Evolutionary conservation across 179 eudicot species (phyloP).

Genomic region (Sideroxylon spinosum): DNA sequence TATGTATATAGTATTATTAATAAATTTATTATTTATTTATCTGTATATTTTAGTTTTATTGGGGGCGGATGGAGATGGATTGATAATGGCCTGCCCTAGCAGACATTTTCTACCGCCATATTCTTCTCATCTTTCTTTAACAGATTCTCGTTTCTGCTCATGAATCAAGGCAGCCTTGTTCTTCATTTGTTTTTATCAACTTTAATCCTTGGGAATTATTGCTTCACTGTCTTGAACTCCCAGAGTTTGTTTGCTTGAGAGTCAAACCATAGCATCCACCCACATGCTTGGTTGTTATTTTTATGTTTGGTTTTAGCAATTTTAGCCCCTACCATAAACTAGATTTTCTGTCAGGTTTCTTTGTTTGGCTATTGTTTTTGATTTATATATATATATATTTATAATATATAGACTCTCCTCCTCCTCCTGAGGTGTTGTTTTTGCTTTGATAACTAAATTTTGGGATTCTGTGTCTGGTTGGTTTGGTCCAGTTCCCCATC

Average conservation of each 20-base stretch:
- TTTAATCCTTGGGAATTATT: constrained; percentile 14
- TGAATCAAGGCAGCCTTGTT: background rate
- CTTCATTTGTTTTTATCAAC: constrained; percentile 2
- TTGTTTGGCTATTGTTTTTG: background rate
- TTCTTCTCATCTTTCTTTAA: constrained; percentile 32
- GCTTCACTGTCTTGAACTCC: constrained; percentile 15
- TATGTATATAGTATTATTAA: no score
- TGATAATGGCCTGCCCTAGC: constrained; percentile 39
- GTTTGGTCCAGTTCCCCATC: constrained; percentile 32
- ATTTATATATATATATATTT: background rate
- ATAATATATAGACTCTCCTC: no score
- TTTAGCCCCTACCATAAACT: constrained; percentile 2
- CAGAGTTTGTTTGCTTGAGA: constrained; percentile 13
- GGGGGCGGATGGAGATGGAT: constrained; percentile 15
- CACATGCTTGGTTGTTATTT: constrained; percentile 26
- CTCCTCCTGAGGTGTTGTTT: background rate
- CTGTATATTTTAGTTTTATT: no score
- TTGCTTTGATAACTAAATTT: constrained; percentile 17
- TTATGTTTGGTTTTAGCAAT: background rate
- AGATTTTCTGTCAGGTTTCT: constrained; percentile 5
- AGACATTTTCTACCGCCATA: constrained; percentile 38
- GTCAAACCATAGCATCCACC: constrained; percentile 28
- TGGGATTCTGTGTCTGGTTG: constrained; percentile 21
- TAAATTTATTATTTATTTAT: no score
- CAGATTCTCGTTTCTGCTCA: constrained; percentile 30